A percentile compares a stretch with the other conserved stretches of the same genome.
Conservation (phyloP, 2,329 filamentous ascomycete species). For the Penicillium sp. region DNA sequence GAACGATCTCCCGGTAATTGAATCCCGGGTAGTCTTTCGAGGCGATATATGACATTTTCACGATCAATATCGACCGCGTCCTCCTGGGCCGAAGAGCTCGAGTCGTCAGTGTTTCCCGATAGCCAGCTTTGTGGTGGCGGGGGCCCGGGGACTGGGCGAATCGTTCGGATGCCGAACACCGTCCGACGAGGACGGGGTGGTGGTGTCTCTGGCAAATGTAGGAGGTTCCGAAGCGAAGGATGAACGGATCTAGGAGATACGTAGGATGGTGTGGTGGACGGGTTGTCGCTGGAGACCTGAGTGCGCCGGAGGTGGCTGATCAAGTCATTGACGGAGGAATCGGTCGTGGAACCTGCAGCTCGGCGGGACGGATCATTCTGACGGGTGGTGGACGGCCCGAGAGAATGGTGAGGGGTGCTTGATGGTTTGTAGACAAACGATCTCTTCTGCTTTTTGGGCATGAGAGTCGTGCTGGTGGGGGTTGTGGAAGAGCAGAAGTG, state of each 20-base stretch:
- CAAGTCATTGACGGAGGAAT: slow-evolving; percentile 52
- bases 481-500: slow-evolving; percentile 14
- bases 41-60: slow-evolving; percentile 29
- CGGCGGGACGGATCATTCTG: slow-evolving; percentile 33
- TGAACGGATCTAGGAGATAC: slow-evolving; percentile 45
- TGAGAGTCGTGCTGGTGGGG: slow-evolving; percentile 25
- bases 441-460: slow-evolving; percentile 54
- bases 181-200: slow-evolving; percentile 46
- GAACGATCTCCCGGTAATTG: slow-evolving; percentile 44
- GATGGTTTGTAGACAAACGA: slow-evolving; percentile 44
- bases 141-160: slow-evolving; percentile 48
- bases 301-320: slow-evolving; percentile 52
- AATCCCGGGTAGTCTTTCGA: slow-evolving; percentile 47
- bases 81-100: slow-evolving; percentile 3
- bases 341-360: slow-evolving; percentile 25
- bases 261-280: slow-evolving; percentile 19
- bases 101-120: slow-evolving; percentile 19
- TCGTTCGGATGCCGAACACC: slow-evolving; percentile 37
- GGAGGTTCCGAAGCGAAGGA: slow-evolving; percentile 49
- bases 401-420: slow-evolving; percentile 45
- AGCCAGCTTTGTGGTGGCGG: slow-evolving; percentile 54
- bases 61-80: slow-evolving; percentile 9
- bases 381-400: slow-evolving; percentile 34
- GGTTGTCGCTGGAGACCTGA: slow-evolving; percentile 35
- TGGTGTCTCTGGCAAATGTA: slow-evolving; percentile 49